Conservation (phyloP, 805 yeast genomes). For the Wickerhamiella australiensis region DNA sequence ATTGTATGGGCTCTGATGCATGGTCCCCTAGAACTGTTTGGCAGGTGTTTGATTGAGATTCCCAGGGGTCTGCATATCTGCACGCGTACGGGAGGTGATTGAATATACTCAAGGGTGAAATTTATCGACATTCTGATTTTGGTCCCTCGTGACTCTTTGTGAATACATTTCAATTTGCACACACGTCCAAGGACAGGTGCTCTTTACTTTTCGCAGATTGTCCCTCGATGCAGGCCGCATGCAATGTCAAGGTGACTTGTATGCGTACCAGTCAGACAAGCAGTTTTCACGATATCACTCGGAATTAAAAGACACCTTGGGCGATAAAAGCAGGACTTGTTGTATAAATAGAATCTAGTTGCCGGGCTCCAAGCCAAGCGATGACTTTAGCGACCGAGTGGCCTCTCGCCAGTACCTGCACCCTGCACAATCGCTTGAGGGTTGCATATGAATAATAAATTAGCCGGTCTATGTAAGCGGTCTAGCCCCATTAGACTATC, state of each 20-base stretch:
- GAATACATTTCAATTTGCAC: too few species aligned
- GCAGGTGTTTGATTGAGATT: background rate
- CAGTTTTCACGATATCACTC: too few species aligned
- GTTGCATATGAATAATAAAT: background rate
- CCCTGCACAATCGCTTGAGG: background rate
- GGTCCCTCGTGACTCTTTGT: too few species aligned
- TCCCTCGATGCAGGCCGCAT: constrained; percentile 1
- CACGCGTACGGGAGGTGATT: too few species aligned
- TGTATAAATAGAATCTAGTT: too few species aligned
- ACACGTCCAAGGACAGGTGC: too few species aligned
- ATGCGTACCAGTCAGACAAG: background rate
- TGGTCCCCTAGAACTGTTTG: background rate
- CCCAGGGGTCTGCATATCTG: background rate
- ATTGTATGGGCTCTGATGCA: background rate
- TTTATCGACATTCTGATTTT: too few species aligned
- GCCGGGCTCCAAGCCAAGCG: background rate
- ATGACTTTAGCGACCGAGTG: background rate
- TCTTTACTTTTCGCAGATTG: too few species aligned
- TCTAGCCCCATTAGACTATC: background rate
- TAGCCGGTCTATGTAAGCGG: background rate
- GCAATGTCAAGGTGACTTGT: background rate
- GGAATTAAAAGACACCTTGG: too few species aligned
- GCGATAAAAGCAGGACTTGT: background rate
- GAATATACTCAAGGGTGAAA: too few species aligned
- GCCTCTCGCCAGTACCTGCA: background rate